Evolutionary conservation across 805 yeast species (phyloP), one percentile per base, ranked within the genome.

Genomic region (Jamesozyma hellenica): DNA sequence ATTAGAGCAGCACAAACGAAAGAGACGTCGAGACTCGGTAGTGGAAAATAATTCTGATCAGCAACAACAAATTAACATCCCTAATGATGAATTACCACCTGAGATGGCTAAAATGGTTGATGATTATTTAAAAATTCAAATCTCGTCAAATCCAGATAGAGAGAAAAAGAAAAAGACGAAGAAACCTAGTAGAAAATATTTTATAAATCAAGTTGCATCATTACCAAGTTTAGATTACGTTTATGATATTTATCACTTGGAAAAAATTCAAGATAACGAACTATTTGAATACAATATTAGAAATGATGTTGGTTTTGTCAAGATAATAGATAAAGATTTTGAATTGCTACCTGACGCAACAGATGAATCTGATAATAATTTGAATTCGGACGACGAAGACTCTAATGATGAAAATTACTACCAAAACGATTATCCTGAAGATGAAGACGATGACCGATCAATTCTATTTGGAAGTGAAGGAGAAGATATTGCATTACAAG

Each of bases 371-470:
- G 72, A 68, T 4, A 57, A 60, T n/a, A 59, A 51, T 9, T 49
- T 55, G 2, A 50, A 60, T 9, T 71, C 85, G 0, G 92, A 82
- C 48, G 86, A 83, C 51, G 90, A 82, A 45, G 94, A 83, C 53
- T 82, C 92, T 0, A 83, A 83, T 54, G 95, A 95, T 16, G 98
- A 90, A 63, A 86, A 83, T 40, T 88, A 79, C 53, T 90, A 90
- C 56, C 76, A 77, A 51, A 90, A 92, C 60, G 97, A 90, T 53
- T 90, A 90, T 53, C 97, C 97, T 0, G 95, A 86, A 34, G 96
- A 88, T 53, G 96, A 86, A 46, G 90, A 83, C 51, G 86, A 77
- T 9, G 77, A 64, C 36, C 47, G 65, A 40, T 57, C 68, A 1
- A 48, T 65, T 17, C 46, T 63, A 4, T 56, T 60, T 33, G 65